Conservation (phyloP, 305 asterid genomes). For the Solanum hybrid region DNA sequence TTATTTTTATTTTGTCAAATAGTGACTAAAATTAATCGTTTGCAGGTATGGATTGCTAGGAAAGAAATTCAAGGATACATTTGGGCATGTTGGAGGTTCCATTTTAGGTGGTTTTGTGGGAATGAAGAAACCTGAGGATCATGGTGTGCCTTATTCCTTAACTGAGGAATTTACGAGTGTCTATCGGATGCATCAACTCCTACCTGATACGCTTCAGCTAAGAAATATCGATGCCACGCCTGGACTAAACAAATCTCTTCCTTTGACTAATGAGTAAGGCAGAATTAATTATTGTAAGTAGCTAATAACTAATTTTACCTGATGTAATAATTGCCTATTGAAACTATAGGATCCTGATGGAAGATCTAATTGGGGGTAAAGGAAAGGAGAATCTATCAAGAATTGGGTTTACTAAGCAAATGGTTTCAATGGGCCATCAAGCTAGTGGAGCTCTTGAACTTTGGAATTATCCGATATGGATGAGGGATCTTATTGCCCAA, state of each 20-base stretch:
- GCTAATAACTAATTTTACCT: neutral
- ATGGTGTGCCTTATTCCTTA: constrained; percentile 48
- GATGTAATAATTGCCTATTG: neutral
- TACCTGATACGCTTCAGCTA: constrained; percentile 35
- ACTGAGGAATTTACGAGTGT: constrained; percentile 50
- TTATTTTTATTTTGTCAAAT: neutral
- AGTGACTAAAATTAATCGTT: neutral
- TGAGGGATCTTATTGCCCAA: constrained; percentile 33
- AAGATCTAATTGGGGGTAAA: constrained; percentile 26
- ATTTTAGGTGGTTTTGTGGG: constrained; percentile 45
- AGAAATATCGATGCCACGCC: constrained; percentile 32
- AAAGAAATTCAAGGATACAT: constrained; percentile 41
- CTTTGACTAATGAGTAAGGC: constrained; percentile 25
- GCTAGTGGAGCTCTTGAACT: constrained; percentile 57
- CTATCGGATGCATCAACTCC: constrained; percentile 50
- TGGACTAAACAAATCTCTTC: constrained; percentile 48
- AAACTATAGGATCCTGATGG: constrained; percentile 29
- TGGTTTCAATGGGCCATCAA: constrained; percentile 76
- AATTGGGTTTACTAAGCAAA: constrained; percentile 39
- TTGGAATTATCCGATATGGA: constrained; percentile 51
- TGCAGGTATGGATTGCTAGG: constrained; percentile 42
- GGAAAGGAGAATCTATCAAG: constrained; percentile 23
- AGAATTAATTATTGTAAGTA: neutral
- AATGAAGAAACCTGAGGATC: constrained; percentile 23
- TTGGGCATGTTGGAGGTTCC: constrained; percentile 39